Conservation (phyloP, 1,284 basidiomycete species). For the Trichosporon faecale region DNA sequence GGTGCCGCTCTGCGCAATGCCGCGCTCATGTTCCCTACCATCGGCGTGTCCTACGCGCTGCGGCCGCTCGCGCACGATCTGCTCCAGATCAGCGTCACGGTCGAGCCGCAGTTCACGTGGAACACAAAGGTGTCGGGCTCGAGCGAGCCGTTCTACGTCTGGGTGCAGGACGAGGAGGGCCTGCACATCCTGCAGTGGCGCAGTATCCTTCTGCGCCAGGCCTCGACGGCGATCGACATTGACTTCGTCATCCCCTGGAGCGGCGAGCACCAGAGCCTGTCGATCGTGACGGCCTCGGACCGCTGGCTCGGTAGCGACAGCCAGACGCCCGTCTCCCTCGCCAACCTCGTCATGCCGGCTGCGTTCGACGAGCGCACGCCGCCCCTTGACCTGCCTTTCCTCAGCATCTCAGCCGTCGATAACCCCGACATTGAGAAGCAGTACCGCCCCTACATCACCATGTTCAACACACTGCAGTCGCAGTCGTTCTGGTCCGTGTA, state of each 20-base stretch:
- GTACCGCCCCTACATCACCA: constrained; percentile 56
- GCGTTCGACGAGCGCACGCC: constrained; percentile 64
- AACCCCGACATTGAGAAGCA: constrained; percentile 57
- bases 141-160: constrained; percentile 88
- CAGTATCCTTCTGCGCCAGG: constrained; percentile 67
- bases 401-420: constrained; percentile 60
- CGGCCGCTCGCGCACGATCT: constrained; percentile 81
- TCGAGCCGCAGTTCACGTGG: constrained; percentile 80
- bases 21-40: constrained; percentile 80
- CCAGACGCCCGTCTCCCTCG: constrained; percentile 63
- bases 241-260: constrained; percentile 78
- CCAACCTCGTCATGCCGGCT: constrained; percentile 71
- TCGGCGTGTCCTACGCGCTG: constrained; percentile 66
- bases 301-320: constrained; percentile 92
- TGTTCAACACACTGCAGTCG: constrained; percentile 83
- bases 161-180: constrained; percentile 85
- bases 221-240: constrained; percentile 62
- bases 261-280: constrained; percentile 62
- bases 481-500: constrained; percentile 82
- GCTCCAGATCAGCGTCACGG: constrained; percentile 68
- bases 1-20: constrained; percentile 75
- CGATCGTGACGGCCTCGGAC: constrained; percentile 85
- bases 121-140: constrained; percentile 69
- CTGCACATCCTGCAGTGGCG: constrained; percentile 77
- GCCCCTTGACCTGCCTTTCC: constrained; percentile 76